Conservation (phyloP, 2,329 filamentous ascomycete species). For the Westerdykella ornata region DNA sequence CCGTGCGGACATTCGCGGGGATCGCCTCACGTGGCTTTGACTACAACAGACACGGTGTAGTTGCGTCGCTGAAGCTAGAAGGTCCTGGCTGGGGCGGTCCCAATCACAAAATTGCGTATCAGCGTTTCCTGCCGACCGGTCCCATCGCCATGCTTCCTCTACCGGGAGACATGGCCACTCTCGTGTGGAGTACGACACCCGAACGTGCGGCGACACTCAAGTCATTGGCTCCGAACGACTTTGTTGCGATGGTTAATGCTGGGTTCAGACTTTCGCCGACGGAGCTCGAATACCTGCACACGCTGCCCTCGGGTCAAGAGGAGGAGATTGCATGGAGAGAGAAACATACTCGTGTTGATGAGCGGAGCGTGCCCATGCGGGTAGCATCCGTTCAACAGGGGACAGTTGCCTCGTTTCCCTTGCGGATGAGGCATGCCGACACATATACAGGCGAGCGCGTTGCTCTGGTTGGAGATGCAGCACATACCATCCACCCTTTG, state of each 20-base stretch:
- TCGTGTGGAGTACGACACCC: constrained; percentile 93
- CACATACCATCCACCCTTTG: constrained; percentile 89
- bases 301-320: constrained; percentile 45
- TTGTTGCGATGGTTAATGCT: constrained; percentile 83
- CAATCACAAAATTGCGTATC: constrained; percentile 70
- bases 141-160: constrained; percentile 88
- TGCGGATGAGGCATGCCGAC: constrained; percentile 88
- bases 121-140: constrained; percentile 87
- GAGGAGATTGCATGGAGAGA: constrained; percentile 82
- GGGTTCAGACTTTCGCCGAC: constrained; percentile 76
- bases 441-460: constrained; percentile 87
- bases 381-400: constrained; percentile 68
- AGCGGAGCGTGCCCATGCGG: constrained; percentile 52
- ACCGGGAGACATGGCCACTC: constrained; percentile 71
- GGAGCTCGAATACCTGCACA: constrained; percentile 79
- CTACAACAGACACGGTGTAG: constrained; percentile 82
- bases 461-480: constrained; percentile 87
- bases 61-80: constrained; percentile 75
- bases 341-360: constrained; percentile 56
- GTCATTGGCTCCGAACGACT: constrained; percentile 63
- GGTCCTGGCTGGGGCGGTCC: constrained; percentile 38
- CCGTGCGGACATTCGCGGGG: constrained; percentile 80
- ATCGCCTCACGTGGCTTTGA: constrained; percentile 89
- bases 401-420: constrained; percentile 80
- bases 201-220: constrained; percentile 73